Conservation (phyloP, 2,329 filamentous ascomycete species). For the Dactylellina drechsleri region DNA sequence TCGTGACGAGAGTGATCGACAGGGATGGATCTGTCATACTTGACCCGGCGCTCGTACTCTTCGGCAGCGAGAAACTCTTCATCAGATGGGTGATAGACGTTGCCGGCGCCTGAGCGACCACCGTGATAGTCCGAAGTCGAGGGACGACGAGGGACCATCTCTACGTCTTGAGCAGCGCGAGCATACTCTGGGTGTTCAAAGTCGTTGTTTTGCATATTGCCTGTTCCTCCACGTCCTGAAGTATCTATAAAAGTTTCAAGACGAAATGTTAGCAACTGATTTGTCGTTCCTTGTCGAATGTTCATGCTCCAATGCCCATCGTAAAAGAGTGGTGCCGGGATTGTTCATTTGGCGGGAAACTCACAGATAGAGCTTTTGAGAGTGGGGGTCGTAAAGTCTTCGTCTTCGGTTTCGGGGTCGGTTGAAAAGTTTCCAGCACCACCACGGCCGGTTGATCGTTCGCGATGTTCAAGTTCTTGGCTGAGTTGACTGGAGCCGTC, state of each 20-base stretch:
- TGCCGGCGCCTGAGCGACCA: conserved; percentile 80
- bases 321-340: no score
- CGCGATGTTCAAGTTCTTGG: conserved; percentile 41
- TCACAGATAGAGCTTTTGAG: conserved; percentile 80
- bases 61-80: conserved; percentile 63
- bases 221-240: conserved; percentile 61
- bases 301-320: no score
- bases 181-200: conserved; percentile 73
- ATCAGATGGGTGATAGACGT: conserved; percentile 68
- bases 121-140: conserved; percentile 72
- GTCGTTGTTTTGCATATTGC: conserved; percentile 86
- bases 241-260: conserved; percentile 33
- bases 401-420: conserved; percentile 61
- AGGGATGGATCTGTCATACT: conserved; percentile 56
- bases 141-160: conserved; percentile 69
- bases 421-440: conserved; percentile 65
- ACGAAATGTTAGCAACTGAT: neutral
- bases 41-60: conserved; percentile 57
- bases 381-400: conserved; percentile 81
- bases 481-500: conserved; percentile 39
- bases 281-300: no score
- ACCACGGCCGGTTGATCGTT: conserved; percentile 57
- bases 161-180: conserved; percentile 83
- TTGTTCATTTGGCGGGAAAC: conserved; percentile 4
- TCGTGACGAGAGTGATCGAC: conserved; percentile 57